Conservation (phyloP, 2,329 filamentous ascomycete genomes). For the Acephala macrosclerotiorum region DNA sequence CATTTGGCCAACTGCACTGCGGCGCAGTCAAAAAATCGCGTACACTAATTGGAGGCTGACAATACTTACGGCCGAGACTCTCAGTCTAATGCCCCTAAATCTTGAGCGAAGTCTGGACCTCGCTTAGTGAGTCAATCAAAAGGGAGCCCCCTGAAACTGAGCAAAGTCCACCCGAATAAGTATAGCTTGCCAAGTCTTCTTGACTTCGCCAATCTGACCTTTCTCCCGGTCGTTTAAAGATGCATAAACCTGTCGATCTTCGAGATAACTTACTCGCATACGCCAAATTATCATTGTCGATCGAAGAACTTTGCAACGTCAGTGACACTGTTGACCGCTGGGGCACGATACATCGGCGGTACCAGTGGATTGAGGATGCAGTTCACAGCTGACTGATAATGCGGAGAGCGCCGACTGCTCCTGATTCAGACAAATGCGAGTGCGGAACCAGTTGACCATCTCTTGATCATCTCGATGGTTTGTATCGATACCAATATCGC, state of each 20-base stretch:
- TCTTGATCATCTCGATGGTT: neutral
- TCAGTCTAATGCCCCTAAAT: neutral
- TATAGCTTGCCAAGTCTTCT: neutral
- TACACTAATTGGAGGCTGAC: neutral
- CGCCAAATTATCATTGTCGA: slow-evolving; percentile 8
- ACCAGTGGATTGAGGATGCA: neutral
- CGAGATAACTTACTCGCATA: neutral
- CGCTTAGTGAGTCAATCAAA: neutral
- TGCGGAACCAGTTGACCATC: neutral
- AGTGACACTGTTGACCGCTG: neutral
- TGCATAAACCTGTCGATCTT: neutral
- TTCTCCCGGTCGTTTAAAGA: neutral
- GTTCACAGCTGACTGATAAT: neutral
- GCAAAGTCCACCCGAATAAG: slow-evolving; percentile 19
- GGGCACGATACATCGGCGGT: neutral
- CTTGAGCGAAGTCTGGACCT: neutral
- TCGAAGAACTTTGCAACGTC: neutral
- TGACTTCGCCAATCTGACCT: neutral
- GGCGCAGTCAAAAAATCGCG: neutral
- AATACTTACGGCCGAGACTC: neutral
- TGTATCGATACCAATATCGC: neutral
- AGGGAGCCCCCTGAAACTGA: neutral
- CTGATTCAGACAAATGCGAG: neutral
- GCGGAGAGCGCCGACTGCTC: neutral
- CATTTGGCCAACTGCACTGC: too few species aligned